These are phyloP conservation scores for Saturnispora quitensis DNA, from an alignment of 805 yeast genomes.

Conservation along the genomic window DNA sequence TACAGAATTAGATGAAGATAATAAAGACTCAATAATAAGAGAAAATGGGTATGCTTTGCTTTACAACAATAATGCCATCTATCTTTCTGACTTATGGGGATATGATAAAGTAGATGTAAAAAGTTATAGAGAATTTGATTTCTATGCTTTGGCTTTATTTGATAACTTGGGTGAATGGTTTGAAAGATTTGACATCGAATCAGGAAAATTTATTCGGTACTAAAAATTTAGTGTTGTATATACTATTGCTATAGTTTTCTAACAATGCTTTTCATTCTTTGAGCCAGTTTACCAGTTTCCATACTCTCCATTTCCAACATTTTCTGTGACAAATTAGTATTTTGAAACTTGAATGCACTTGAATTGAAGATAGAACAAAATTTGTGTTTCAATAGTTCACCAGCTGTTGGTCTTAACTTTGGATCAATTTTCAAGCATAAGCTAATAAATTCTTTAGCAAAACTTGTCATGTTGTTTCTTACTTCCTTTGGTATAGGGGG, in stretches of 20 bases:
- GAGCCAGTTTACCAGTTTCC: slow-evolving; percentile 15
- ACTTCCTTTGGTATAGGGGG: slow-evolving; percentile 97
- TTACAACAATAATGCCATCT: background rate
- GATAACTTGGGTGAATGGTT: slow-evolving; percentile 5
- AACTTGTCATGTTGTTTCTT: slow-evolving; percentile 46
- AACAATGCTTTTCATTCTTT: slow-evolving; percentile 13
- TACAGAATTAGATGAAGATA: background rate
- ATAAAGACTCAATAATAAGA: background rate
- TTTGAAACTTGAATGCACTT: slow-evolving; percentile 21
- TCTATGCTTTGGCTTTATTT: background rate
- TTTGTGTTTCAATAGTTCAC: slow-evolving; percentile 43
- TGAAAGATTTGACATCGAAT: background rate
- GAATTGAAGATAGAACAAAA: slow-evolving; percentile 21
- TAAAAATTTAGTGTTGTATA: background rate
- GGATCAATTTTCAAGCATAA: slow-evolving; percentile 74
- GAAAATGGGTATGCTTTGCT: background rate
- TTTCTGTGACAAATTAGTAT: slow-evolving; percentile 25
- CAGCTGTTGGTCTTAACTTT: slow-evolving; percentile 82
- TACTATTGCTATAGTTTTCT: slow-evolving; percentile 7
- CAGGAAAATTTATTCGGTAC: slow-evolving; percentile 1
- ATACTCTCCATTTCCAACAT: slow-evolving; percentile 15
- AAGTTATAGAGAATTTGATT: background rate
- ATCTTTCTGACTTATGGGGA: background rate
- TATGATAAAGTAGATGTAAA: background rate
- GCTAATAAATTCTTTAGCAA: slow-evolving; percentile 64